Base-by-base conservation (phyloP, 768 basidiomycete genomes). In the Pholiota molesta region DNA sequence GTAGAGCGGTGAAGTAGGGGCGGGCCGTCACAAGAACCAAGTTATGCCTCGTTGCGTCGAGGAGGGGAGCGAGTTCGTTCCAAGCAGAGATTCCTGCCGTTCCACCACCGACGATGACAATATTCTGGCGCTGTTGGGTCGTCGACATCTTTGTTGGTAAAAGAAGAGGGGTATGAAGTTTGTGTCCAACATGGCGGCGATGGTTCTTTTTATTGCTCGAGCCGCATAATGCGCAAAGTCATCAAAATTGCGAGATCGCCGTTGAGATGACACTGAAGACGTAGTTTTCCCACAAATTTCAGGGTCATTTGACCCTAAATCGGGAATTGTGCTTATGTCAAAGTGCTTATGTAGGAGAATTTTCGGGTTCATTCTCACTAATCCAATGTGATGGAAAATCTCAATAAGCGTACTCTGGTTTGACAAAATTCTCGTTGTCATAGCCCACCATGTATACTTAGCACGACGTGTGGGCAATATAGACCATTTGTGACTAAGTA, bases 1-100 rank as follows among this genome's bases (percentile, higher is more conserved):
- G 76, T n/a, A 84, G 78, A 64, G 82, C 73, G 5, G 86, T 69
- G 62, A 76, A 77, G 68, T 81, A 87, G 1, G 85, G 77, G 1
- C 81, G 81, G 0, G 81, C 69, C 47, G 78, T 82, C 62, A 92
- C 74, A 64, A 91, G 80, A 60, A 85, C 73, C 60, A 91, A 68
- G 62, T 79, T 78, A 72, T 83, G 80, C 39, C 77, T 77, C 9
- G 74, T 68, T 0, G 79, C 59, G 69, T 85, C 78, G 63, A 90
- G 79, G 21, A 71, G 79, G 11, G 76, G 69, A 3, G 86, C 82
- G 60, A 91, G 84, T 2, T 70, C 71, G 21, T 79, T 33, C 31
- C 62, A 53, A 21, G 80, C 81, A 54, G 82, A 64, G 10, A 75
- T 64, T 29, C 75, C 72, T 13, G 89, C 88, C 0, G 79, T 80